A percentile compares a stretch with the other conserved stretches of the same genome.
phyloP scores from a whole-genome alignment of 352 stramenopile genomes.

The Pythium myriotylum region DNA sequence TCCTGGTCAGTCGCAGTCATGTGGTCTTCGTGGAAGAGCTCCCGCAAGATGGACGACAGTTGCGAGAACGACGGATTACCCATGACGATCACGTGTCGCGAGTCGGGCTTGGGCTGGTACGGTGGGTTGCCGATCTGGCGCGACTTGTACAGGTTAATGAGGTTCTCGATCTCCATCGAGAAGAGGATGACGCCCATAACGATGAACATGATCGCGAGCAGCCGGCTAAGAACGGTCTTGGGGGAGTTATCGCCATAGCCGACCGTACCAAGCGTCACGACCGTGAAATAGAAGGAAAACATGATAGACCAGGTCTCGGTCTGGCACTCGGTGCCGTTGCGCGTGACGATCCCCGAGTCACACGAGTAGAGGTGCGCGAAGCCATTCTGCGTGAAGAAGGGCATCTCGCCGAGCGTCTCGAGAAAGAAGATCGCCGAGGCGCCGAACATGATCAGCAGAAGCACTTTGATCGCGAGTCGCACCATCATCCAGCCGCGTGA shows the following conservation, averaged over 20 bases:
- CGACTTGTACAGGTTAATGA: conserved; percentile 85
- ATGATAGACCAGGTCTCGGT: conserved; percentile 85
- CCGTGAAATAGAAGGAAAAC: conserved; percentile 89
- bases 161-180: conserved; percentile 88
- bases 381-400: conserved; percentile 74
- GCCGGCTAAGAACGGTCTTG: conserved; percentile 78
- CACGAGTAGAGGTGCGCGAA: conserved; percentile 85
- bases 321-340: conserved; percentile 46
- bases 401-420: conserved; percentile 86
- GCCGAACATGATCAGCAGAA: conserved; percentile 83
- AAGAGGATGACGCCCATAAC: conserved; percentile 88
- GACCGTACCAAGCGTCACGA: conserved; percentile 89
- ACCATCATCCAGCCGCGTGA: conserved; percentile 85
- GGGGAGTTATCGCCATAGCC: conserved; percentile 87
- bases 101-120: conserved; percentile 66
- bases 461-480: conserved; percentile 74
- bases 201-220: conserved; percentile 90
- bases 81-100: conserved; percentile 78
- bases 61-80: conserved; percentile 86
- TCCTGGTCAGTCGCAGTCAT: conserved; percentile 43
- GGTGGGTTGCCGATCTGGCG: conserved; percentile 80
- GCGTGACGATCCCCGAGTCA: conserved; percentile 58
- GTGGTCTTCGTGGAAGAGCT: conserved; percentile 91
- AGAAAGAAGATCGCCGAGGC: conserved; percentile 86
- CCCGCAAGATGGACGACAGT: conserved; percentile 77